Evolutionary conservation across 2,329 filamentous ascomycete species (phyloP).

Genomic region (Colletotrichum eremochloae): DNA sequence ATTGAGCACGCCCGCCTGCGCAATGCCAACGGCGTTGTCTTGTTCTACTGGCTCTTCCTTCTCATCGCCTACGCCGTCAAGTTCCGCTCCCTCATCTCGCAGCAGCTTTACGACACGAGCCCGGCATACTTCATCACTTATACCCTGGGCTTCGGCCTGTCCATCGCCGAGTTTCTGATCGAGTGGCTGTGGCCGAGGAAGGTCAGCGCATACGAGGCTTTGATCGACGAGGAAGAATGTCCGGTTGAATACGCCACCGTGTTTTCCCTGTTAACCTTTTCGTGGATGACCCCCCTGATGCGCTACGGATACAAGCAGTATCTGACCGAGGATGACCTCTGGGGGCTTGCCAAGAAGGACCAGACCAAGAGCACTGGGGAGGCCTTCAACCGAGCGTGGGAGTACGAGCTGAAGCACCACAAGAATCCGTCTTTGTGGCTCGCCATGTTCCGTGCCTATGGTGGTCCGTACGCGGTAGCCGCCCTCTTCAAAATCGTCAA

Average conservation of each 20-base stretch:
- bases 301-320: slow-evolving; percentile 91
- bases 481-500: slow-evolving; percentile 91
- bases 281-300: slow-evolving; percentile 99
- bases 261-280: slow-evolving; percentile 93
- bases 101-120: slow-evolving; percentile 76
- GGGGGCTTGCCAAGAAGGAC: slow-evolving; percentile 87
- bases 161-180: slow-evolving; percentile 77
- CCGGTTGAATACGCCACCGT: slow-evolving; percentile 92
- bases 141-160: slow-evolving; percentile 77
- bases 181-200: slow-evolving; percentile 92
- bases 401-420: slow-evolving; percentile 75
- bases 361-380: slow-evolving; percentile 80
- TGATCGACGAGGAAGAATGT: slow-evolving; percentile 72
- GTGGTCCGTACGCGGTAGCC: slow-evolving; percentile 84
- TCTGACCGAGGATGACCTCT: slow-evolving; percentile 94
- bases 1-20: slow-evolving; percentile 86
- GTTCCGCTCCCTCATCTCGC: slow-evolving; percentile 85
- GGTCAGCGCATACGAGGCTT: slow-evolving; percentile 70
- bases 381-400: slow-evolving; percentile 82
- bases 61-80: slow-evolving; percentile 84
- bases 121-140: slow-evolving; percentile 84
- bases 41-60: slow-evolving; percentile 94
- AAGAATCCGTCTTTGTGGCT: slow-evolving; percentile 88
- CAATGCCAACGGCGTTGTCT: slow-evolving; percentile 86
- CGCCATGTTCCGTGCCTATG: slow-evolving; percentile 86